phyloP scores from a whole-genome alignment of 2,329 filamentous ascomycete genomes.

The Arachnomyces sp. region DNA sequence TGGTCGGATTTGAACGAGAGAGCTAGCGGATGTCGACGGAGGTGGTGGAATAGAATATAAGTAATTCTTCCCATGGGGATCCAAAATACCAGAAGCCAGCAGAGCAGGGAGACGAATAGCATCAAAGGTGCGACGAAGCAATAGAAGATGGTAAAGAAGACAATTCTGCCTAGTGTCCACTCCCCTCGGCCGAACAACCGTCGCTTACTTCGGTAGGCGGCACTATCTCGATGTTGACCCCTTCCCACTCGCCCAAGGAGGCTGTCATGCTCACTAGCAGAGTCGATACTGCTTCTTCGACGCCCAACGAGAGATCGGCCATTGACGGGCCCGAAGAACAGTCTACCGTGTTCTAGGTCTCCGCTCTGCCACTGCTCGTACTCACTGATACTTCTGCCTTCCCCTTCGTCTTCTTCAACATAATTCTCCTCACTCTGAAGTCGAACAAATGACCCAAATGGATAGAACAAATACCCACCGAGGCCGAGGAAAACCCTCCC shows the following conservation, averaged over 20 bases:
- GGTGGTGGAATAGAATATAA: conserved; percentile 78
- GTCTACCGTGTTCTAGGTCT: conserved; percentile 85
- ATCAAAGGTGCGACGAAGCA: conserved; percentile 80
- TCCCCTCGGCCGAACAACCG: conserved; percentile 89
- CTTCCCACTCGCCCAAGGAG: conserved; percentile 64
- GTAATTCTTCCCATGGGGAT: conserved; percentile 98
- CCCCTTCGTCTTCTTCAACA: conserved; percentile 85
- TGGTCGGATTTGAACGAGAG: conserved; percentile 87
- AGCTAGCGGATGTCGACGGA: conserved; percentile 85
- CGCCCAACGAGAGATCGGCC: conserved; percentile 76
- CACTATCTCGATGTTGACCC: conserved; percentile 37
- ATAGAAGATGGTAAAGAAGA: conserved; percentile 97
- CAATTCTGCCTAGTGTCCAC: conserved; percentile 88
- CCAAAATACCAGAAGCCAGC: conserved; percentile 95
- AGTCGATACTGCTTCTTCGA: conserved; percentile 82
- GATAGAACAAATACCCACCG: conserved; percentile 82
- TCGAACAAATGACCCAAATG: conserved; percentile 92
- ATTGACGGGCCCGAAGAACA: conserved; percentile 83
- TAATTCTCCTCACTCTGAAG: conserved; percentile 92
- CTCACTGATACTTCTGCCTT: conserved; percentile 94
- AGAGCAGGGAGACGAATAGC: conserved; percentile 76
- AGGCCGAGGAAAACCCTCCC: conserved; percentile 78
- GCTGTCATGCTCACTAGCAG: conserved; percentile 80
- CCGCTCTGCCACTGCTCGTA: conserved; percentile 99
- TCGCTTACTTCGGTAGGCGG: conserved; percentile 56